phyloP scores from a whole-genome alignment of 768 basidiomycete genomes.

The Lactarius deliciosus region DNA sequence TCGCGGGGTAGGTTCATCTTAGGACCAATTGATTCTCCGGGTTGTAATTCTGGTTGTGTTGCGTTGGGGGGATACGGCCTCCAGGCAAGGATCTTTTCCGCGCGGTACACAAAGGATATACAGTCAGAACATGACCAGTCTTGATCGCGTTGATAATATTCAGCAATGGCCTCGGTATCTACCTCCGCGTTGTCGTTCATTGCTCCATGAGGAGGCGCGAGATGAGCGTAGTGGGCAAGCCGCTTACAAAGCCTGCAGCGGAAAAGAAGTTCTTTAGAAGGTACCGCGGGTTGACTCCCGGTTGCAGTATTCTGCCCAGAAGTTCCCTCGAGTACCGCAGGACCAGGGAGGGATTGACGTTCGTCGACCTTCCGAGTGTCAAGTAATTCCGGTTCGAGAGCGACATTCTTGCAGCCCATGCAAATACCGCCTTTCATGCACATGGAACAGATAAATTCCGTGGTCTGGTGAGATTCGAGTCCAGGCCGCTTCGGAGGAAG shows the following conservation, averaged over 20 bases:
- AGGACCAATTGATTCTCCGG: conserved; percentile 46
- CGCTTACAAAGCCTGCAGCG: conserved; percentile 84
- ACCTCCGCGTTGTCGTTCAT: conserved; percentile 35
- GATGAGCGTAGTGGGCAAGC: conserved; percentile 76
- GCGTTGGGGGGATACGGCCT: conserved; percentile 72
- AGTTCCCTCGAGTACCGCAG: neutral
- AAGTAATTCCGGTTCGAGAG: conserved; percentile 46
- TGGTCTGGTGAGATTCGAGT: conserved; percentile 49
- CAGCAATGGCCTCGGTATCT: conserved; percentile 47
- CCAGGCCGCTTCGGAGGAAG: conserved; percentile 19
- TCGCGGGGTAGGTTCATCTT: conserved; percentile 76
- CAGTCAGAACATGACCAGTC: conserved; percentile 80
- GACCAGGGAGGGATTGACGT: neutral
- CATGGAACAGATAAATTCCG: conserved; percentile 74
- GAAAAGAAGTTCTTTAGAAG: conserved; percentile 57
- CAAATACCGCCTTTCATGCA: conserved; percentile 79
- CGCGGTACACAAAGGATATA: conserved; percentile 59
- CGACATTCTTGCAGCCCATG: conserved; percentile 67
- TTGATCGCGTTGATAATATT: conserved; percentile 54
- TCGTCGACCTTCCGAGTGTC: conserved; percentile 9
- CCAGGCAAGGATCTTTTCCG: conserved; percentile 93
- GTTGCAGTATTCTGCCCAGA: neutral
- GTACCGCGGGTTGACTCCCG: neutral
- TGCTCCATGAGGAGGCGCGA: conserved; percentile 48
- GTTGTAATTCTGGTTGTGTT: conserved; percentile 47